phyloP scores from a whole-genome alignment of 2,329 filamentous ascomycete genomes.

The Neonectria sp. region DNA sequence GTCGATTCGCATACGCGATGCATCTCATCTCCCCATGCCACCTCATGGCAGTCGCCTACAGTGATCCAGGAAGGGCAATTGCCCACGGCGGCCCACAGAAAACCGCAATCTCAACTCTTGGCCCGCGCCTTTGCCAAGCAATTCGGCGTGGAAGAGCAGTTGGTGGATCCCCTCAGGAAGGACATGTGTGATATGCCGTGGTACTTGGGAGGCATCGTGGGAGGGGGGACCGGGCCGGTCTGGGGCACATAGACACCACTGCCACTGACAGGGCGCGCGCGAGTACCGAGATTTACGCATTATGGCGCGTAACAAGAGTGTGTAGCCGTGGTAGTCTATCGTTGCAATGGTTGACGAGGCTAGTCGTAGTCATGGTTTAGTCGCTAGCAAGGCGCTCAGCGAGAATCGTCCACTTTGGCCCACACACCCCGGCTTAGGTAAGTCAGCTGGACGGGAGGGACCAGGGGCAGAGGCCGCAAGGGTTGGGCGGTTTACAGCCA shows the following conservation, averaged over 20 bases:
- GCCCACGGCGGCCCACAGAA: not conserved
- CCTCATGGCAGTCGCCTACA: not conserved
- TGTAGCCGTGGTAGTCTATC: conserved; percentile 6
- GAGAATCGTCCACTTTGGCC: conserved; percentile 4
- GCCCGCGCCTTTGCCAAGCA: conserved; percentile 27
- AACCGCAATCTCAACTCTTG: conserved; percentile 9
- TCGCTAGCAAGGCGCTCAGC: not conserved
- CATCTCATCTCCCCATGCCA: conserved; percentile 7
- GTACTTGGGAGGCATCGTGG: conserved; percentile 18
- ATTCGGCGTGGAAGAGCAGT: not conserved
- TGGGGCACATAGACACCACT: conserved; percentile 25
- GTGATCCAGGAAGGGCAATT: not conserved
- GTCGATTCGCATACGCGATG: not conserved
- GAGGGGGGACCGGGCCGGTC: conserved; percentile 42
- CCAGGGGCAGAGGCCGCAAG: not conserved
- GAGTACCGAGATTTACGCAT: conserved; percentile 27
- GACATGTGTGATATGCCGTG: conserved; percentile 23
- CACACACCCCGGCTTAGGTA: conserved; percentile 21
- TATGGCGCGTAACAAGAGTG: conserved; percentile 15
- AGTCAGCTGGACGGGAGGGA: not conserved
- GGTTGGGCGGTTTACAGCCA: not conserved
- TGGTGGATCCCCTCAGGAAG: conserved; percentile 25
- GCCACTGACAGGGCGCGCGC: conserved; percentile 13
- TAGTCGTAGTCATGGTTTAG: conserved; percentile 6
- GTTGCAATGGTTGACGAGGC: conserved; percentile 16